Conservation (phyloP, 768 basidiomycete genomes). For the Suillus occidentalis region DNA sequence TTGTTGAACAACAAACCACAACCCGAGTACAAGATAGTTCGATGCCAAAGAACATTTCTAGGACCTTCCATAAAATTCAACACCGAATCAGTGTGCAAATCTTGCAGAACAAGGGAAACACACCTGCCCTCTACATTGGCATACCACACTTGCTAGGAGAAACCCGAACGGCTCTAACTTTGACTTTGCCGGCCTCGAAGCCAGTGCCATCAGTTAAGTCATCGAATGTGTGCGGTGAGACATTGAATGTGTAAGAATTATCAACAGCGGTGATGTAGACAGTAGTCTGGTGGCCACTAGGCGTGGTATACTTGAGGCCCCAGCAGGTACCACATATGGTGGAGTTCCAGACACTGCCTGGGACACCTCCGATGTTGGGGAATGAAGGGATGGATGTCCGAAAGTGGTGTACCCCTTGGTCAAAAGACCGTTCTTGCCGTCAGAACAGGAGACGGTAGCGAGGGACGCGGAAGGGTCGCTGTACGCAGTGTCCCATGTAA, state of each 20-base stretch:
- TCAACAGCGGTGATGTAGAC: constrained; percentile 11
- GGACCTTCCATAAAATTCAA: background rate
- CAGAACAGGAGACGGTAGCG: constrained; percentile 18
- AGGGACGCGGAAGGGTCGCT: constrained; percentile 7
- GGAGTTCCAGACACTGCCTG: constrained; percentile 9
- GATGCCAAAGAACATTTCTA: background rate
- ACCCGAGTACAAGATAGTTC: background rate
- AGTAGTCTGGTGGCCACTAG: background rate
- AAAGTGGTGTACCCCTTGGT: constrained; percentile 18
- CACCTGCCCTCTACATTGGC: background rate
- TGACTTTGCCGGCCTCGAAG: constrained; percentile 3
- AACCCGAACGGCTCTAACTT: constrained; percentile 6
- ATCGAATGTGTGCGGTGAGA: constrained; percentile 7
- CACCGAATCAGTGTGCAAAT: background rate
- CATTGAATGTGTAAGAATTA: constrained; percentile 1
- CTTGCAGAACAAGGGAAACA: background rate
- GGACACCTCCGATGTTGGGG: constrained; percentile 11
- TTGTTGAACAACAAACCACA: background rate
- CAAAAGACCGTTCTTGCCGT: constrained; percentile 21
- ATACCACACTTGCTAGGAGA: constrained; percentile 3
- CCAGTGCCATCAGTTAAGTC: background rate
- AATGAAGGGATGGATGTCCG: constrained; percentile 12
- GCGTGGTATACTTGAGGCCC: background rate
- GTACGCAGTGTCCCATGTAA: constrained; percentile 7
- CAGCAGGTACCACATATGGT: constrained; percentile 12